Base-by-base conservation (phyloP, 1,284 basidiomycete genomes). In the Tilletia setariae region DNA sequence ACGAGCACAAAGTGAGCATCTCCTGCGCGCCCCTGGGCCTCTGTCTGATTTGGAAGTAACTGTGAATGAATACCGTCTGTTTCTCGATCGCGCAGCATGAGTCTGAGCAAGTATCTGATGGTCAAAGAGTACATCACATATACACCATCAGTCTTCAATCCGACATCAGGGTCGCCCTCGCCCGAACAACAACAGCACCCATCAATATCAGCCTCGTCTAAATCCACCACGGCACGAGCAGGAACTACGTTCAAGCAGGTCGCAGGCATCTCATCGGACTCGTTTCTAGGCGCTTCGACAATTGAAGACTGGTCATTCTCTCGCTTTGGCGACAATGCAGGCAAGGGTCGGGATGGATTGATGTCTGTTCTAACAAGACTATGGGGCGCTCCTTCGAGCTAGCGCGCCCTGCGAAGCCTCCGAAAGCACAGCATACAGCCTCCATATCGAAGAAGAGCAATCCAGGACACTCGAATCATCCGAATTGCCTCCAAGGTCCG, bases 81-180 rank as follows among this genome's bases (percentile, higher is more conserved):
- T 9, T 28, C 21, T 23, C 32, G 32, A 11, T 43, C 21, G 47
- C 1, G 1, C 83, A 96, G 94, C 84, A 89, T 96, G 65, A 91
- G 91, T 25, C 85, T 95, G 56, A 92, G 91, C 16, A 90, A 95
- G 84, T 92, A 93, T 78, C 90, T 91, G 66, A 90, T 91, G 40
- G 93, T 92, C 80, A 89, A 91, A 74, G 94, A 97, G 83, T 89
- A 88, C 78, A 94, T 97, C 83, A 89, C 88, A 64, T 97, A 97
- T 81, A 86, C 86, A 1, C 93, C 93, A 15, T 64, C 72, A 30
- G 84, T 85, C 4, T 32, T 64, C 35, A 2, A 49, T 2, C 44
- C 65, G 19, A 23, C 47, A 3, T 42, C n/a, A 35, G n/a, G n/a
- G n/a, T 30, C 65, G n/a, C 23, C 59, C 16, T 40, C 61, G 21